A percentile compares a stretch with the other conserved stretches of the same genome.
Evolutionary conservation across 495 filamentous ascomycete genomes (phyloP).

Genomic region (Penicillium riverlandense): DNA sequence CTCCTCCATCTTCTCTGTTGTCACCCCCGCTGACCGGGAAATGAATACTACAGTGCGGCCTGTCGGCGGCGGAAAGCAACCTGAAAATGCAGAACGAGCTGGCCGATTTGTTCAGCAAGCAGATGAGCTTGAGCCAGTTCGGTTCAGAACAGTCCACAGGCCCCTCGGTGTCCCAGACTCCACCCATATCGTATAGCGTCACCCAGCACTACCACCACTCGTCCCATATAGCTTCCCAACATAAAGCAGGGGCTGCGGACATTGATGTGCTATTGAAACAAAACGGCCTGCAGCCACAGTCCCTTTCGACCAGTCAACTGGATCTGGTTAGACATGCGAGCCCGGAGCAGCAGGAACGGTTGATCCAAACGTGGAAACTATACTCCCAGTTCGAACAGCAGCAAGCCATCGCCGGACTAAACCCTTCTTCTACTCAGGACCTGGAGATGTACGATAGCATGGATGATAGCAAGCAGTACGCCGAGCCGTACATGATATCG

Average conservation of each 20-base stretch:
- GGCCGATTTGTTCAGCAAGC: slow-evolving; percentile 55
- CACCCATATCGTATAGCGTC: slow-evolving; percentile 54
- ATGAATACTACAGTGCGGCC: slow-evolving; percentile 21
- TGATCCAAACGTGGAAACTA: slow-evolving; percentile 62
- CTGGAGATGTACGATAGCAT: slow-evolving; percentile 41
- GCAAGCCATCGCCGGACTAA: background rate
- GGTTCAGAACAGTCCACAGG: too few species aligned
- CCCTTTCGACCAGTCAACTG: slow-evolving; percentile 50
- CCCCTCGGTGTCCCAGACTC: slow-evolving; percentile 4
- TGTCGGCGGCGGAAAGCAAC: slow-evolving; percentile 33
- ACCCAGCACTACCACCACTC: slow-evolving; percentile 74
- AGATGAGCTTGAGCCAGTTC: slow-evolving; percentile 38
- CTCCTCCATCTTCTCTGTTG: background rate
- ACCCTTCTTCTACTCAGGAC: slow-evolving; percentile 28
- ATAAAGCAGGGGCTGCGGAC: background rate
- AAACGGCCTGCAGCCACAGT: slow-evolving; percentile 46
- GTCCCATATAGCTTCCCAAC: slow-evolving; percentile 36
- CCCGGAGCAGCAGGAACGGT: slow-evolving; percentile 46
- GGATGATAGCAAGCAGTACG: slow-evolving; percentile 24
- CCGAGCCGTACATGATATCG: slow-evolving; percentile 65
- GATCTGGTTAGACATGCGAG: slow-evolving; percentile 55
- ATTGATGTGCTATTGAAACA: slow-evolving; percentile 29
- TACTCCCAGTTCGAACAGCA: slow-evolving; percentile 30
- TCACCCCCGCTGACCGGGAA: slow-evolving; percentile 4
- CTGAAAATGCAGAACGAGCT: slow-evolving; percentile 59